phyloP scores from a whole-genome alignment of 2,329 filamentous ascomycete genomes.

The Aspergillus flavus region DNA sequence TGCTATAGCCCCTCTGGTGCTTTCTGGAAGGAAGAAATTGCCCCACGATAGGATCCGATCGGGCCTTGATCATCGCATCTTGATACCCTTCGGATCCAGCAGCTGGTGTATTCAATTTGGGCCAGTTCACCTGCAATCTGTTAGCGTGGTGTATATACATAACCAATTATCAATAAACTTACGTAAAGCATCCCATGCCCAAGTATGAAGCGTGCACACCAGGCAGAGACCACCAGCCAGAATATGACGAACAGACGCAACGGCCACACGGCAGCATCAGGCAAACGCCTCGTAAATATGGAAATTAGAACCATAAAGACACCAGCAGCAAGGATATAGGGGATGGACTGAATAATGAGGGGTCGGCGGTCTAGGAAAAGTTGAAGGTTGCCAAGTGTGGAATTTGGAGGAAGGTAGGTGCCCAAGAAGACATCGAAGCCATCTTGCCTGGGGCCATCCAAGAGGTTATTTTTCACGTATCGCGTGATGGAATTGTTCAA shows the following conservation, averaged over 20 bases:
- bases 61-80: constrained; percentile 79
- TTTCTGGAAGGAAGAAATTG: constrained; percentile 62
- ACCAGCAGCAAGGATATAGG: constrained; percentile 85
- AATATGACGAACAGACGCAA: constrained; percentile 80
- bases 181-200: constrained; percentile 92
- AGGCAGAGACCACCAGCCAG: constrained; percentile 71
- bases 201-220: constrained; percentile 76
- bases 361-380: constrained; percentile 86
- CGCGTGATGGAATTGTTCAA: constrained; percentile 84
- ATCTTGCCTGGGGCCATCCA: constrained; percentile 91
- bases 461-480: constrained; percentile 92
- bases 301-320: constrained; percentile 80
- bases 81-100: constrained; percentile 87
- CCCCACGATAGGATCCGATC: constrained; percentile 81
- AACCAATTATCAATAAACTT: constrained; percentile 48
- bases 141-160: constrained; percentile 8
- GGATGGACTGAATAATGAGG: constrained; percentile 86
- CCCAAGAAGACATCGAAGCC: constrained; percentile 94
- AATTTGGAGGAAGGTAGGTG: constrained; percentile 73
- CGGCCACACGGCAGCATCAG: constrained; percentile 76
- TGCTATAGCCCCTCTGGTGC: constrained; percentile 83
- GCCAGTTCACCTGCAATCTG: constrained; percentile 83
- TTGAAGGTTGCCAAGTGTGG: constrained; percentile 69
- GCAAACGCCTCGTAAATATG: constrained; percentile 69
- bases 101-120: constrained; percentile 86